Evolutionary conservation across 2,329 filamentous ascomycete genomes (phyloP).

Genomic region (Penicillium brasilianum): DNA sequence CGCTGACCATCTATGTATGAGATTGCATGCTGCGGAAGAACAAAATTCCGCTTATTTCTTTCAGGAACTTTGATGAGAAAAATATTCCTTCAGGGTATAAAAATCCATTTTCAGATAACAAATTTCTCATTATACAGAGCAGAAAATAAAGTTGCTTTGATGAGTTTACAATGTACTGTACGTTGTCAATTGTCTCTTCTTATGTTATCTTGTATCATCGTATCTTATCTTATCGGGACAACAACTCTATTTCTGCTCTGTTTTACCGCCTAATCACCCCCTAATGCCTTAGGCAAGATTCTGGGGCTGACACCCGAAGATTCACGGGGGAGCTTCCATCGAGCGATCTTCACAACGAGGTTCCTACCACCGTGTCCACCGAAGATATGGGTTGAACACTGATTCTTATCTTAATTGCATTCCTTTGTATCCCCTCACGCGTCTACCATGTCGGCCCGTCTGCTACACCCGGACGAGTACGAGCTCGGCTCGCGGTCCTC

Average conservation of each 20-base stretch:
- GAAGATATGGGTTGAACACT: neutral
- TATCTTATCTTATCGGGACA: neutral
- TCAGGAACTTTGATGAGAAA: no score
- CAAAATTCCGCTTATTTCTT: no score
- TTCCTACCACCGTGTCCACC: neutral
- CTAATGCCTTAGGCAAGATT: neutral
- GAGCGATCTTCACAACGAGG: neutral
- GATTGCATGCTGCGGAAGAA: no score
- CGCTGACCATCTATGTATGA: no score
- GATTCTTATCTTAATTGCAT: no score
- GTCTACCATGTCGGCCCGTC: constrained; percentile 43
- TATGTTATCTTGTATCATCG: neutral
- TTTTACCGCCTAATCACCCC: neutral
- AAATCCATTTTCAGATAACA: no score
- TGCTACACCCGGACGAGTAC: constrained; percentile 49
- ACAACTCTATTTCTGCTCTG: neutral
- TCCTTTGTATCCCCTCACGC: neutral
- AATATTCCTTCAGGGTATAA: no score
- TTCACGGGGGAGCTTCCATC: neutral
- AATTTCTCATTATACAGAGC: no score
- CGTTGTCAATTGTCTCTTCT: no score
- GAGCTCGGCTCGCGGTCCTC: constrained; percentile 48
- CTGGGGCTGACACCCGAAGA: neutral
- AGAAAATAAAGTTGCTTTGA: no score
- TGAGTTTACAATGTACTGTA: no score